Evolutionary conservation across 441 rosid species (phyloP).

Genomic region (Brassica balearica): DNA sequence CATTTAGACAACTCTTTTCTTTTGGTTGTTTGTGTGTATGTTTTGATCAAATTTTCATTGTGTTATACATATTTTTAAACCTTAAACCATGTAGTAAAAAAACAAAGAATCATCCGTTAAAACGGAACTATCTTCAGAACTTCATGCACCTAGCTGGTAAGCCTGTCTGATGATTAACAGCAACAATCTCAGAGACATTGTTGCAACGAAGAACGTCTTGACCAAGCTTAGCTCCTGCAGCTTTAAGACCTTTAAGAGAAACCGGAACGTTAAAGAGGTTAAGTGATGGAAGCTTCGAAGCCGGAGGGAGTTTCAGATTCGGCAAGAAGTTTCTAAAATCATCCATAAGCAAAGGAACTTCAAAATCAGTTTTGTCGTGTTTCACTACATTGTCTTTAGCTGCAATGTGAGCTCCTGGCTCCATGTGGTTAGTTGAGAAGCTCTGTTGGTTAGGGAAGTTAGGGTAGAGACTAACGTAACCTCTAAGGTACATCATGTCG

Average conservation of each 20-base stretch:
- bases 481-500: constrained; percentile 97
- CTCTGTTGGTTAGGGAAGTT: constrained; percentile 94
- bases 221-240: constrained; percentile 95
- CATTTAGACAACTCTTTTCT: constrained; percentile 34
- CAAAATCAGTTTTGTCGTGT: constrained; percentile 84
- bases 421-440: constrained; percentile 98
- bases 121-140: constrained; percentile 51
- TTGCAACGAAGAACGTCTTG: constrained; percentile 88
- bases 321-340: constrained; percentile 79
- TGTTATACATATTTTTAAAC: not conserved
- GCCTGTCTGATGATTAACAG: constrained; percentile 79
- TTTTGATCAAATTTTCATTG: constrained; percentile 27
- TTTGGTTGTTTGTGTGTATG: constrained; percentile 28
- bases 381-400: constrained; percentile 87
- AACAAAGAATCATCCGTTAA: constrained; percentile 37
- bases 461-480: constrained; percentile 92
- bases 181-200: constrained; percentile 76
- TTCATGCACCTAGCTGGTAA: constrained; percentile 72
- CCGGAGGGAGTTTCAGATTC: constrained; percentile 77
- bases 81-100: not conserved
- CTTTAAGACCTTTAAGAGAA: constrained; percentile 86
- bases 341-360: constrained; percentile 80
- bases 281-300: constrained; percentile 80
- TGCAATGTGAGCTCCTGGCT: constrained; percentile 95
- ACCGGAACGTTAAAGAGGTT: constrained; percentile 87